phyloP scores from a whole-genome alignment of 805 yeast genomes.

The Suhomyces tanzawaensis region DNA sequence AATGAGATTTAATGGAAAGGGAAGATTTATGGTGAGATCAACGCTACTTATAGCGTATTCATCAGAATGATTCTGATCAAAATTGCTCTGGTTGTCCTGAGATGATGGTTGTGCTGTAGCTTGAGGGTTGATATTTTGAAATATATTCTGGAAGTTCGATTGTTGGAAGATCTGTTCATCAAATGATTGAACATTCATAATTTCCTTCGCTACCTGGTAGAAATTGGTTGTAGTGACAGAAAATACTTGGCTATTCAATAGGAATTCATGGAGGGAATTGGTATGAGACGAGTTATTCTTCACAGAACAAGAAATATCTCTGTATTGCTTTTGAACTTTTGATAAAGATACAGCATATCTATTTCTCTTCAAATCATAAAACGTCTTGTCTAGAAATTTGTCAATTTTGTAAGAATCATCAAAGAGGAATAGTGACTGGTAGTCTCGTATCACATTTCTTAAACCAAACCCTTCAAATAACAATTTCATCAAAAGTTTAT shows the following conservation, averaged over 20 bases:
- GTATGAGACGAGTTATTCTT: too few species aligned
- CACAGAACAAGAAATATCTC: slow-evolving; percentile 13
- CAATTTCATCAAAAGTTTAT: slow-evolving; percentile 54
- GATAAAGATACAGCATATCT: slow-evolving; percentile 30
- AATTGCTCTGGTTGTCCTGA: slow-evolving; percentile 3
- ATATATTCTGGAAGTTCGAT: slow-evolving; percentile 41
- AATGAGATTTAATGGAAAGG: slow-evolving; percentile 83
- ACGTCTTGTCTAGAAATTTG: slow-evolving; percentile 49
- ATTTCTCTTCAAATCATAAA: slow-evolving; percentile 51
- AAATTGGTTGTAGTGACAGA: slow-evolving; percentile 46
- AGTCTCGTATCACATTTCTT: slow-evolving; percentile 39
- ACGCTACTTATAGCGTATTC: slow-evolving; percentile 49
- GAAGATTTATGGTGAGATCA: slow-evolving; percentile 59
- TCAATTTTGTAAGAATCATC: slow-evolving; percentile 51
- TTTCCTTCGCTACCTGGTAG: slow-evolving; percentile 45
- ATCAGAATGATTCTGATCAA: slow-evolving; percentile 14
- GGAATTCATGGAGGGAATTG: slow-evolving; percentile 59
- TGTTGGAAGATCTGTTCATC: slow-evolving; percentile 29
- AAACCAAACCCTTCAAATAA: slow-evolving; percentile 62
- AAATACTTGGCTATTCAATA: slow-evolving; percentile 32
- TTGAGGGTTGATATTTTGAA: slow-evolving; percentile 41
- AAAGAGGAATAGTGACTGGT: slow-evolving; percentile 60
- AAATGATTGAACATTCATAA: slow-evolving; percentile 50
- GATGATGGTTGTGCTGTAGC: slow-evolving; percentile 3
- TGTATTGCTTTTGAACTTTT: slow-evolving; percentile 23